These are phyloP conservation scores for Candida neerlandica DNA, from an alignment of 1,139 yeast genomes.

Conservation along the genomic window DNA sequence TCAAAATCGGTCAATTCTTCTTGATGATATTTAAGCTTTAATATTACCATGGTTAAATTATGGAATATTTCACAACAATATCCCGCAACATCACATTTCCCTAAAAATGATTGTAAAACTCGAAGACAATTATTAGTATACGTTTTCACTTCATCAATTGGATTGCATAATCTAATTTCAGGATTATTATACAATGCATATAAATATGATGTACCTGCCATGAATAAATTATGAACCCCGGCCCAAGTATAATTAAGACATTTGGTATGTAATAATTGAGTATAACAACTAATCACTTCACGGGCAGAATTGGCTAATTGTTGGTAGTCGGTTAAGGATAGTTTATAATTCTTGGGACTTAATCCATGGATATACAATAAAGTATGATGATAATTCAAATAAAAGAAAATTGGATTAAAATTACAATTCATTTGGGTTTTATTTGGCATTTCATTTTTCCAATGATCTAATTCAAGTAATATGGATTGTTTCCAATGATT, in stretches of 20 bases:
- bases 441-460: constrained; percentile 64
- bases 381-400: constrained; percentile 77
- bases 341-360: constrained; percentile 65
- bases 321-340: constrained; percentile 54
- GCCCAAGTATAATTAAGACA: constrained; percentile 90
- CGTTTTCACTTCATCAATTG: constrained; percentile 54
- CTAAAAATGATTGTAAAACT: constrained; percentile 63
- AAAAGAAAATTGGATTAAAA: constrained; percentile 69
- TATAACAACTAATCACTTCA: constrained; percentile 65
- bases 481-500: constrained; percentile 63
- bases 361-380: constrained; percentile 73
- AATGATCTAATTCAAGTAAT: constrained; percentile 51
- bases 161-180: constrained; percentile 49
- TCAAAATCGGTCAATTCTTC: constrained; percentile 24
- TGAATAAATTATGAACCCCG: constrained; percentile 83
- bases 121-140: constrained; percentile 59
- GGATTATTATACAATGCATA: constrained; percentile 73
- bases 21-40: constrained; percentile 56
- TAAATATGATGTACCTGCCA: constrained; percentile 85
- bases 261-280: constrained; percentile 54
- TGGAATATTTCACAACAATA: constrained; percentile 74
- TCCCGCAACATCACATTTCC: constrained; percentile 77
- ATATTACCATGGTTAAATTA: constrained; percentile 69
- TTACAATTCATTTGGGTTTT: constrained; percentile 70
- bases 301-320: constrained; percentile 67